Base-by-base conservation (phyloP, 1,284 basidiomycete species). In the Ceratobasidium sp. region DNA sequence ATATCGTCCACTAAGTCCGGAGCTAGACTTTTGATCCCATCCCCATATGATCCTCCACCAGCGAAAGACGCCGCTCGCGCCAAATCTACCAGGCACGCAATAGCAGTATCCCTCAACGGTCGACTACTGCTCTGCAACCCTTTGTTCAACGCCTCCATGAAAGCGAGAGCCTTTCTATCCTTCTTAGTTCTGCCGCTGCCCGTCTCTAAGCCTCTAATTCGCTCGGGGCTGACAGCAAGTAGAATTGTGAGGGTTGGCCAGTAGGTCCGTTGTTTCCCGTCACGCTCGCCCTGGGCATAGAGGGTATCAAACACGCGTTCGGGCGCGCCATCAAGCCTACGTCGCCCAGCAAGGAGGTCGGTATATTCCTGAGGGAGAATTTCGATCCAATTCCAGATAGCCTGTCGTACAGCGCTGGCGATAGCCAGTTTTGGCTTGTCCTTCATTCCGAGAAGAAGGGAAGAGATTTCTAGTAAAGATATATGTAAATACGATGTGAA, bases 341-440 rank as follows among this genome's bases (percentile, higher is more conserved):
- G 86, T 15, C 86, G 84, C 8, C 81, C 80, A 8, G 88, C 86
- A 51, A 95, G 86, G 3, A 91, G 86, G 3, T 92, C 90, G 65
- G 92, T 91, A 81, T 91, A 98, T 80, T 98, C 95, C 14, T 86
- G 83, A 0, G 95, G 93, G 80, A 92, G 93, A 17, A 90, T 86
- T 60, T 94, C 91, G 63, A 98, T 92, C 95, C 95, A 98, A 76
- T 94, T 94, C 95, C 96, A 97, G 36, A 98, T 87, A 0, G 94
- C 94, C 45, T 89, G 87, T 17, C 95, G 89, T 44, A 98, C 85
- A 22, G 92, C 90, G 6, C 89, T 84, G 0, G 94, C 91, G 44
- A 96, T 86, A 0, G 92, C 90, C 3, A 89, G 83, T 79, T 95
- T 94, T 0, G 91, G 89, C 47, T 93, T 90, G 53, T 87, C 87